Evolutionary conservation across 352 stramenopile species (phyloP).

Genomic region (Phytophthora tentaculata): DNA sequence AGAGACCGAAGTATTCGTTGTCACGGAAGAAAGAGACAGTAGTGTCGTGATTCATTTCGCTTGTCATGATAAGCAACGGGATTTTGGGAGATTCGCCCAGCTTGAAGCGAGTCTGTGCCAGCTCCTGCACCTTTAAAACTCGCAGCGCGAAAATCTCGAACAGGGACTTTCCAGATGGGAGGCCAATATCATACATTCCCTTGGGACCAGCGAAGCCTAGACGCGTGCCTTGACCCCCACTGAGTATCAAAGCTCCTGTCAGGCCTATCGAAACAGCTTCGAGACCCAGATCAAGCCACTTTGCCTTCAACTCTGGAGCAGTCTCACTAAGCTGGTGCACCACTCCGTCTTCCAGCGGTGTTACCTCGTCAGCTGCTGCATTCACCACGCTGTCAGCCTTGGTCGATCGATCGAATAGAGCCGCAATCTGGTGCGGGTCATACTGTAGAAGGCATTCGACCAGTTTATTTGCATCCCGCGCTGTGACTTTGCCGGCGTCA

Average conservation of each 20-base stretch:
- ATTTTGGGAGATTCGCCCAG: constrained; percentile 38
- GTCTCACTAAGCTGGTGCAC: constrained; percentile 49
- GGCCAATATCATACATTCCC: constrained; percentile 92
- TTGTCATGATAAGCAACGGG: constrained; percentile 98
- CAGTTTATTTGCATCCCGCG: constrained; percentile 40
- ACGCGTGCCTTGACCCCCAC: constrained; percentile 95
- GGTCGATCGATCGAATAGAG: constrained; percentile 46
- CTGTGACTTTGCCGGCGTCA: constrained; percentile 40
- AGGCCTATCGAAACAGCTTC: constrained; percentile 80
- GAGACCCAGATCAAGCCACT: constrained; percentile 56
- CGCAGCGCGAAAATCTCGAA: constrained; percentile 94
- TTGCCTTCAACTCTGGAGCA: constrained; percentile 27
- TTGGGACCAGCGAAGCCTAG: constrained; percentile 96
- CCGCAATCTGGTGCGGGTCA: constrained; percentile 39
- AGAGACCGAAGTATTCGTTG: constrained; percentile 93
- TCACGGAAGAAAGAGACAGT: constrained; percentile 92
- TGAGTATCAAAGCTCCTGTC: constrained; percentile 92
- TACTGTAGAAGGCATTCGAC: constrained; percentile 46
- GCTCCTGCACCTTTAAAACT: constrained; percentile 71
- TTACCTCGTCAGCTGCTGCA: constrained; percentile 31
- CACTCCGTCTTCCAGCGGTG: constrained; percentile 47
- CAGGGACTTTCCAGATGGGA: constrained; percentile 92
- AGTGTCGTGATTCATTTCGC: constrained; percentile 94
- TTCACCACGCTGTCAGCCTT: constrained; percentile 32
- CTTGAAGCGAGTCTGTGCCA: constrained; percentile 38